phyloP scores from a whole-genome alignment of 139 green algal genomes.

The Coelastrella sp. region DNA sequence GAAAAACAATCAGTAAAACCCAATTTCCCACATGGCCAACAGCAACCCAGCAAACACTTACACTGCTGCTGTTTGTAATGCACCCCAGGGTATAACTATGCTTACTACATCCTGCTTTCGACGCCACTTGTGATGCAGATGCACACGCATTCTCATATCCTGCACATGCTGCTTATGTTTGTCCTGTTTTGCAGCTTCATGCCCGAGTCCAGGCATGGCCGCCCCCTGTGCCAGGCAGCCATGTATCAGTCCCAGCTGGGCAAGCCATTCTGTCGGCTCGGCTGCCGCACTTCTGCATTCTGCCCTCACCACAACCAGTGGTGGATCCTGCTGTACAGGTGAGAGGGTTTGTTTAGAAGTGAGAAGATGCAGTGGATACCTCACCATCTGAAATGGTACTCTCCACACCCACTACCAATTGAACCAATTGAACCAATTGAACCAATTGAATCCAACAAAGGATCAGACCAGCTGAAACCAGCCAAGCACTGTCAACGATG shows the following conservation, averaged over 20 bases:
- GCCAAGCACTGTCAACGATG: too few species aligned
- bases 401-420: too few species aligned
- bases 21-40: too few species aligned
- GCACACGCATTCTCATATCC: not conserved
- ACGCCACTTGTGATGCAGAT: not conserved
- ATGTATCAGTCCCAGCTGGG: slow-evolving; percentile 43
- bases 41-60: too few species aligned
- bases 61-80: too few species aligned
- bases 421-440: too few species aligned
- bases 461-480: too few species aligned
- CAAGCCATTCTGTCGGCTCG: not conserved
- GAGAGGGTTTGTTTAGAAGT: not conserved
- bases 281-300: slow-evolving; percentile 41
- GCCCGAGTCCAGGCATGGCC: slow-evolving; percentile 62
- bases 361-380: too few species aligned
- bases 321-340: slow-evolving; percentile 18
- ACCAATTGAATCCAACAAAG: too few species aligned
- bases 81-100: too few species aligned
- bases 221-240: slow-evolving; percentile 46
- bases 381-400: too few species aligned
- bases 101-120: too few species aligned
- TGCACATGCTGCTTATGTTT: not conserved
- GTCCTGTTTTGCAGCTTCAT: slow-evolving; percentile 56
- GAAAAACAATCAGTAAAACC: not conserved
- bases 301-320: slow-evolving; percentile 38